Evolutionary conservation across 371 early-diverging fungal species (phyloP).

Genomic region (Actinomucor elegans): DNA sequence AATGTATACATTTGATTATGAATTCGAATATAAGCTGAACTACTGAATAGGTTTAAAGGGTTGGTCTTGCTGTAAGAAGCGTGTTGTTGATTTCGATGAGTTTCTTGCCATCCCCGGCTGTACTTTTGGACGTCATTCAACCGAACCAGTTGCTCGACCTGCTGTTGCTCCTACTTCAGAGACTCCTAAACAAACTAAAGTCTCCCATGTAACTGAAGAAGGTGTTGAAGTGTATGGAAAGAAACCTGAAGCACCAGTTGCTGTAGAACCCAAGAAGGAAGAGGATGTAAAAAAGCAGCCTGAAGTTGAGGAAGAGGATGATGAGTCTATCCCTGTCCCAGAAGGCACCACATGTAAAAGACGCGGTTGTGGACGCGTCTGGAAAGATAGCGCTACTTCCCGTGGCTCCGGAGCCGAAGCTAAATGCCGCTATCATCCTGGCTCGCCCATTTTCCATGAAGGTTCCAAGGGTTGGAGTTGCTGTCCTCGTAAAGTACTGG

Average conservation of each 20-base stretch:
- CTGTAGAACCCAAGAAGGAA: constrained; percentile 12
- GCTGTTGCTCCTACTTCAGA: constrained; percentile 14
- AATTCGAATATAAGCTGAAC: not conserved
- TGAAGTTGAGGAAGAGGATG: constrained; percentile 67
- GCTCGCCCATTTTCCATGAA: constrained; percentile 90
- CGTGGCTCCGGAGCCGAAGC: constrained; percentile 57
- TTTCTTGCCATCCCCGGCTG: constrained; percentile 88
- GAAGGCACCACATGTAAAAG: constrained; percentile 85
- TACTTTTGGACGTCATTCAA: constrained; percentile 64
- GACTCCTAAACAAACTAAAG: constrained; percentile 12
- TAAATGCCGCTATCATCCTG: constrained; percentile 84
- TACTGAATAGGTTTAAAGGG: constrained; percentile 71
- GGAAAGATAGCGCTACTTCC: constrained; percentile 63
- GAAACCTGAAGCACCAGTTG: constrained; percentile 17
- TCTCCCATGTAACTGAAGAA: constrained; percentile 28
- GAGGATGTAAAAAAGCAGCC: constrained; percentile 23
- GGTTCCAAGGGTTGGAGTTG: constrained; percentile 93
- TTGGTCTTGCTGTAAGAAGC: constrained; percentile 94
- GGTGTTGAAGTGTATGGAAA: constrained; percentile 47
- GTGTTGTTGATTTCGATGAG: constrained; percentile 88
- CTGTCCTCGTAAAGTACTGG: constrained; percentile 86
- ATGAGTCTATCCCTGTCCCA: constrained; percentile 64
- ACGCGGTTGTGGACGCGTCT: constrained; percentile 74
- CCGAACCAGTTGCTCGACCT: constrained; percentile 40
- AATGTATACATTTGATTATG: not conserved